Conservation (phyloP, 768 basidiomycete genomes). For the Trametes villosa region DNA sequence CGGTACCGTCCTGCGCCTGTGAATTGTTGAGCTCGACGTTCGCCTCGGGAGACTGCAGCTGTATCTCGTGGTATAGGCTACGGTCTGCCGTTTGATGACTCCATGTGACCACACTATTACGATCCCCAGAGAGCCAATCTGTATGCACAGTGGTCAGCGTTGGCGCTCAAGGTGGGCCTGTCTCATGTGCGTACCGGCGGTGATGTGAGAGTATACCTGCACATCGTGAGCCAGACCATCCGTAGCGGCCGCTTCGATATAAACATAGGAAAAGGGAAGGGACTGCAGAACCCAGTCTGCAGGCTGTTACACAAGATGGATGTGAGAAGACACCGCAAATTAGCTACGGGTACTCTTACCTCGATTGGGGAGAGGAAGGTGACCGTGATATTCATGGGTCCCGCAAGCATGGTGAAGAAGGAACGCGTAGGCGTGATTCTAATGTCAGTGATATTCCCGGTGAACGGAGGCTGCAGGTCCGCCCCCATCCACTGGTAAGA, state of each 20-base stretch:
- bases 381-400: constrained; percentile 40
- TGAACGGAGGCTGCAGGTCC: background rate
- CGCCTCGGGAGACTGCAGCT: constrained; percentile 4
- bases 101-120: constrained; percentile 7
- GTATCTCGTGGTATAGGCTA: constrained; percentile 18
- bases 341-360: too few relatives aligned
- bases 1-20: constrained; percentile 19
- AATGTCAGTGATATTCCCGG: constrained; percentile 26
- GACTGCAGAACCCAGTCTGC: constrained; percentile 44
- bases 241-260: constrained; percentile 33
- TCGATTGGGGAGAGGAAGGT: constrained; percentile 46
- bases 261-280: constrained; percentile 44
- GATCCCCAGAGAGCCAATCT: constrained; percentile 24
- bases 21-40: constrained; percentile 1
- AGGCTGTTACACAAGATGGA: constrained; percentile 31
- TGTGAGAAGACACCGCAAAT: too few relatives aligned
- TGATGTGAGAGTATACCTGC: constrained; percentile 46
- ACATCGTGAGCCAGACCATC: constrained; percentile 40
- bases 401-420: constrained; percentile 38
- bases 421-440: constrained; percentile 43
- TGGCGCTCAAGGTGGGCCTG: too few relatives aligned
- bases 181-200: too few relatives aligned
- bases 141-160: too few relatives aligned
- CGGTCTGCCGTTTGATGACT: constrained; percentile 4
- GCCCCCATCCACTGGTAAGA: constrained; percentile 25